Evolutionary conservation across 805 yeast species (phyloP), one percentile per base, ranked within the genome.

Genomic region (Candida nonsorbophila): DNA sequence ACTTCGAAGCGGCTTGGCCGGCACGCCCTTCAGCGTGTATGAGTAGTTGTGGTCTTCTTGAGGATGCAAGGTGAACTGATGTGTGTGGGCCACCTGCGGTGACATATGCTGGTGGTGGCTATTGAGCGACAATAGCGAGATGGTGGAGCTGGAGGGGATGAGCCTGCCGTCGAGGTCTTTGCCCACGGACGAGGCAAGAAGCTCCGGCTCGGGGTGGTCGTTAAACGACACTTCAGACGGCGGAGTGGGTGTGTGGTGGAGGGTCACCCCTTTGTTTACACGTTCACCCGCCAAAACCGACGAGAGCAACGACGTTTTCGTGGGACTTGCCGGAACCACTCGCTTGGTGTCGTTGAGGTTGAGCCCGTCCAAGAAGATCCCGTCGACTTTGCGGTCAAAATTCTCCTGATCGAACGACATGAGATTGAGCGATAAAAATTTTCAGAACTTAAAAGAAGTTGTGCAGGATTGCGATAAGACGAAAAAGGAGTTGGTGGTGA

Each of bases 191-290:
- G 62, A 58, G 1, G 71, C 69, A 20, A 63, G 42, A 16, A 65
- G 43, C 32, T 56, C 58, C 1, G 71, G 71, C 30, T 65, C 71
- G 4, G 70, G 71, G 34, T 64, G 71, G 14, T 58, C 68, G 25
- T 52, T 54, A 7, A 18, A 18, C 8, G 20, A 11, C 14, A 18
- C 25, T 24, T 24, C 13, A 8, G 24, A 11, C 8, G 13, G 11
- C 16, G 16, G 6, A 23, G 22, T 11, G 24, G 7, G 9, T 7
- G 11, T 8, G 12, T 22, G 24, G 12, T 11, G 10, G 12, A 8
- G 24, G 13, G 24, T 22, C 11, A 7, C 12, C 24, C 24, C 16
- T 16, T 17, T 25, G 23, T 11, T 13, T 21, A 28, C 10, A 16
- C 34, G 30, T 23, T 42, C 43, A 8, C 27, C 24, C 9, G 45